Evolutionary conservation across 768 basidiomycete species (phyloP), one percentile per base, ranked within the genome.

Genomic region (Lactarius hengduanensis): DNA sequence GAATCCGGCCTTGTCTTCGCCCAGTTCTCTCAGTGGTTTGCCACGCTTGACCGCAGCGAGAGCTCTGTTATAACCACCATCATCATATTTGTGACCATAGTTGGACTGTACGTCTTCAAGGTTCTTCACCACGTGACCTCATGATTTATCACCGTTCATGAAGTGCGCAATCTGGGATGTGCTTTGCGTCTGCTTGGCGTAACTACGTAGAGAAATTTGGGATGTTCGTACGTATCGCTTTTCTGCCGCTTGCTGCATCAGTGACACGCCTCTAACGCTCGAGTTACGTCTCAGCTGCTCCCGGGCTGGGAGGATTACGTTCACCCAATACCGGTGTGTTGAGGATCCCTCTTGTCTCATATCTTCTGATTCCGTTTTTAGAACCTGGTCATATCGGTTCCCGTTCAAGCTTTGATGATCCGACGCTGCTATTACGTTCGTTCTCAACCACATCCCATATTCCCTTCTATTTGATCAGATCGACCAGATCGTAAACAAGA

Each of bases 401-500:
- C 66, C 6, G 58, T 67, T 30, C 66, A 67, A 2, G 34, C 50
- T 16, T 34, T 59, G 40, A 63, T 67, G 61, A 43, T 67, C n/a
- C 53, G 61, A 34, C 66, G 66, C 10, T 67, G 66, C 41, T 63
- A 67, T 59, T 20, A 63, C 56, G 66, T 67, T 50, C 26, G 66
- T 63, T 18, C 38, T 43, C 4, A 8, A n/a, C 40, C 20, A 30
- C 18, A 26, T 59, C 22, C 8, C n/a, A 22, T 15, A 15, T 11
- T 13, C 0, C 20, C 4, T n/a, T 15, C 13, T 8, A 43, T 47
- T 54, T 63, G 41, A 67, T 15, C 26, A 9, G n/a, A 38, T 16
- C 10, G 20, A 13, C 40, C 36, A 67, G 66, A 32, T 63, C 2
- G 57, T 67, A 9, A 40, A 30, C 28, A 30, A 38, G 57, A 66